Base-by-base conservation (phyloP, 1,284 basidiomycete species). In the Microbotryum violaceum region DNA sequence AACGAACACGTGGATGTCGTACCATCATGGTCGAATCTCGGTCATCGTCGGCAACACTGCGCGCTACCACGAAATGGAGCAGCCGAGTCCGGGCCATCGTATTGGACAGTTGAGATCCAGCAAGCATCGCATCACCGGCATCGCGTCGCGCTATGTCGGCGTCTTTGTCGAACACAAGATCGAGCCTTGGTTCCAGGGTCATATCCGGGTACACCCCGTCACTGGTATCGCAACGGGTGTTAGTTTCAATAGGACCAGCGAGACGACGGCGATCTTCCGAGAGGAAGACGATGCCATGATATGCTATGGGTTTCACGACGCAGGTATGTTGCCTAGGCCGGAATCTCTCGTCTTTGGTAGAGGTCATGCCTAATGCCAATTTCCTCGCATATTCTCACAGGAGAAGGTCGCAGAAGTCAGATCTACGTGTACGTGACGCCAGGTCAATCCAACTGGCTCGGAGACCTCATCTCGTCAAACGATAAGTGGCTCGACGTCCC, bases 251-350 rank as follows among this genome's bases (percentile, higher is more conserved):
- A 50, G 55, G 37, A 60, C 57, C 9, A 27, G 53, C 46, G 52
- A 57, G 10, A 54, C 63, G 3, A 50, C 49, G 8, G 60, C 60
- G 6, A 31, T 57, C 0, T 61, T 64, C 47, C 47, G 25, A 23
- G 37, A n/a, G 14, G 25, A 58, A 10, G 29, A 49, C 25, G 47
- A 44, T 4, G 45, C 27, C 4, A 50, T 53, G 9, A 25, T 64
- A 0, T 57, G 50, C 48, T 64, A 64, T 23, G 63, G 63, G 23
- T 64, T 64, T 31, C 46, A 52, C 42, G 63, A 64, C 31, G 60
- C 56, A 3, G 58, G 54, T 21, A 18, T 20, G 29, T 12, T 18
- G 14, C 12, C 20, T 23, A 20, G 49, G 12, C 14, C 29, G 23
- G 23, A 20, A 14, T 42, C 31, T 23, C 3, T 21, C 16, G 23